These are phyloP conservation scores for Citrus cavaleriei DNA, from an alignment of 345 rosid species.

Conservation along the genomic window DNA sequence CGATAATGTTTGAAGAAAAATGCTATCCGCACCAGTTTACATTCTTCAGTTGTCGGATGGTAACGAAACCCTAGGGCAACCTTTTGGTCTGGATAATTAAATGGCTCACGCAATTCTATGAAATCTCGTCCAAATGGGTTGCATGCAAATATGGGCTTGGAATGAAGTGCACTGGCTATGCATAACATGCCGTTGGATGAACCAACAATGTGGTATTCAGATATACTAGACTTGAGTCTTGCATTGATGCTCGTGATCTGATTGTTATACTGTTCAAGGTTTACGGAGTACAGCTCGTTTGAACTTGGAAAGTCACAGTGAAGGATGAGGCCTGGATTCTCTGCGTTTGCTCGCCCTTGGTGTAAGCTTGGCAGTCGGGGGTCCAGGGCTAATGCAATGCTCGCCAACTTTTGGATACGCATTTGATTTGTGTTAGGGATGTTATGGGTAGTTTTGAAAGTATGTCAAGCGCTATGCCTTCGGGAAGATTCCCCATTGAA, in stretches of 20 bases:
- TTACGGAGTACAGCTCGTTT: neutral
- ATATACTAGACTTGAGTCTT: neutral
- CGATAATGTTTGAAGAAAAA: neutral
- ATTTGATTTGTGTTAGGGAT: neutral
- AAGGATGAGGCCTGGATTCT: neutral
- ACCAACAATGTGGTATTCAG: neutral
- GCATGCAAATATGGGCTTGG: neutral
- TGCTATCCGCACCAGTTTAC: neutral
- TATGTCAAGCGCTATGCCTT: neutral
- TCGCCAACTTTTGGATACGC: neutral
- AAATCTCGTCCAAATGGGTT: neutral
- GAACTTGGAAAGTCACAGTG: neutral
- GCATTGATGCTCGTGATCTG: neutral
- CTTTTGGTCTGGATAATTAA: neutral
- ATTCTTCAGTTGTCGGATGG: neutral
- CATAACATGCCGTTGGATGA: slow-evolving; percentile 5
- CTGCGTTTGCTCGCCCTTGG: neutral
- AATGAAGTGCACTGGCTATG: neutral
- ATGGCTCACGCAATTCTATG: neutral
- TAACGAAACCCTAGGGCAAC: neutral
- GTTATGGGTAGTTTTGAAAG: neutral
- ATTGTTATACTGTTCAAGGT: neutral
- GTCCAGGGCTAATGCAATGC: neutral
- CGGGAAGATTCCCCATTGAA: neutral
- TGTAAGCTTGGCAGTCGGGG: neutral